phyloP scores from a whole-genome alignment of 2,329 filamentous ascomycete species.

The Pseudocercospora musae region DNA sequence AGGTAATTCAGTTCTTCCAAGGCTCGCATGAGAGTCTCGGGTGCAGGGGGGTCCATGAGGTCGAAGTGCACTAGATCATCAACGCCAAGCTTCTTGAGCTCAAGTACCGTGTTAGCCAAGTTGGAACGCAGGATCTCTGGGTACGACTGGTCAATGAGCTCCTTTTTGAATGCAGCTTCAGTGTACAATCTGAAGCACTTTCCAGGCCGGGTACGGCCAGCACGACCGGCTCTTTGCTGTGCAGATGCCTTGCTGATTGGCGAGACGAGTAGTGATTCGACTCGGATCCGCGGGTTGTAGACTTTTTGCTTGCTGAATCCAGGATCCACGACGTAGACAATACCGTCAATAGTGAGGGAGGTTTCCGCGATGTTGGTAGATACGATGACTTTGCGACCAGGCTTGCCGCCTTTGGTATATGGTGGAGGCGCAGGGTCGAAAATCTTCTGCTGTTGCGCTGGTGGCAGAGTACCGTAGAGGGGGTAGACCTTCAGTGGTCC shows the following conservation, averaged over 20 bases:
- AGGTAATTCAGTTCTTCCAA: slow-evolving; percentile 97
- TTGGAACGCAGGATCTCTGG: slow-evolving; percentile 95
- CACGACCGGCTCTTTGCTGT: slow-evolving; percentile 96
- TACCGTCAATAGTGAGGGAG: slow-evolving; percentile 94
- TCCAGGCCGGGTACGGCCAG: slow-evolving; percentile 94
- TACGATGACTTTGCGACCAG: slow-evolving; percentile 90
- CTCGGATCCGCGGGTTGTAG: slow-evolving; percentile 93
- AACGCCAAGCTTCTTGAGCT: slow-evolving; percentile 94
- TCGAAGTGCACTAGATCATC: slow-evolving; percentile 97
- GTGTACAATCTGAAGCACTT: slow-evolving; percentile 98
- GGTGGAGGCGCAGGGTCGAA: slow-evolving; percentile 84
- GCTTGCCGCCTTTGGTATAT: slow-evolving; percentile 69
- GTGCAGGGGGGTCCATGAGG: slow-evolving; percentile 95
- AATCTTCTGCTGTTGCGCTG: slow-evolving; percentile 79
- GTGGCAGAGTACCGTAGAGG: slow-evolving; percentile 88
- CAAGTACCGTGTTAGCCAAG: slow-evolving; percentile 87
- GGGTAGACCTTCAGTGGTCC: slow-evolving; percentile 89
- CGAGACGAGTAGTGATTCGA: slow-evolving; percentile 95
- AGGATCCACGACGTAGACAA: slow-evolving; percentile 98
- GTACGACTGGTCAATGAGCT: slow-evolving; percentile 95
- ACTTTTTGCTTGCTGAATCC: slow-evolving; percentile 99
- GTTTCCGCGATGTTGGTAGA: slow-evolving; percentile 99
- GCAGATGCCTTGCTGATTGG: slow-evolving; percentile 97
- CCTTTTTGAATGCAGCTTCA: slow-evolving; percentile 92
- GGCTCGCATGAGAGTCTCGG: slow-evolving; percentile 96